Conservation (phyloP, 1,284 basidiomycete genomes). For the Leccinum solheimii region DNA sequence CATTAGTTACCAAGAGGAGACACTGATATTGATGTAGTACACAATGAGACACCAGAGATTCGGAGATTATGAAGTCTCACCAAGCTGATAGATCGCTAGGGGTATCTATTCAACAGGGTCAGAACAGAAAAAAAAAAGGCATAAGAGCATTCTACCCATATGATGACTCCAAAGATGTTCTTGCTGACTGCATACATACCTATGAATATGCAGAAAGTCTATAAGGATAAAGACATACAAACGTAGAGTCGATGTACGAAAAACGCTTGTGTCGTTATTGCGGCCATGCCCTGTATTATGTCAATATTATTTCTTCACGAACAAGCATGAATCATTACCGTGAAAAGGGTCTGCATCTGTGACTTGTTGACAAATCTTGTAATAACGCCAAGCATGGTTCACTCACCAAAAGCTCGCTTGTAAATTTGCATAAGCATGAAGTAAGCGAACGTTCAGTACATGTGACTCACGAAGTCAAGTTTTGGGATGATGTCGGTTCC, state of each 20-base stretch:
- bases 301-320: background rate
- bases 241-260: constrained; percentile 19
- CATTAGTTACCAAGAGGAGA: background rate
- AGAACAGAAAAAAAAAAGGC: background rate
- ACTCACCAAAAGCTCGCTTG: constrained; percentile 6
- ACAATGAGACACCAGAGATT: background rate
- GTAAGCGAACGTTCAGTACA: background rate
- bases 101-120: constrained; percentile 3
- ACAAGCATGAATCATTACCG: background rate
- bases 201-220: constrained; percentile 1
- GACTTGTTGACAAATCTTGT: background rate
- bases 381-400: background rate
- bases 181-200: constrained; percentile 10
- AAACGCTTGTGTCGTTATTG: constrained; percentile 15
- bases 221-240: constrained; percentile 5
- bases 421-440: background rate
- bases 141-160: constrained; percentile 9
- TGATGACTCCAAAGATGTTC: background rate
- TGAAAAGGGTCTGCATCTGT: constrained; percentile 4
- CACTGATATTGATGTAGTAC: background rate
- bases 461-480: background rate
- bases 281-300: constrained; percentile 3
- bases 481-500: background rate
- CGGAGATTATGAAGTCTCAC: too few relatives aligned
- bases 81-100: too few relatives aligned